Evolutionary conservation across 495 filamentous ascomycete species (phyloP).

Genomic region (Sordaria brevicollis): DNA sequence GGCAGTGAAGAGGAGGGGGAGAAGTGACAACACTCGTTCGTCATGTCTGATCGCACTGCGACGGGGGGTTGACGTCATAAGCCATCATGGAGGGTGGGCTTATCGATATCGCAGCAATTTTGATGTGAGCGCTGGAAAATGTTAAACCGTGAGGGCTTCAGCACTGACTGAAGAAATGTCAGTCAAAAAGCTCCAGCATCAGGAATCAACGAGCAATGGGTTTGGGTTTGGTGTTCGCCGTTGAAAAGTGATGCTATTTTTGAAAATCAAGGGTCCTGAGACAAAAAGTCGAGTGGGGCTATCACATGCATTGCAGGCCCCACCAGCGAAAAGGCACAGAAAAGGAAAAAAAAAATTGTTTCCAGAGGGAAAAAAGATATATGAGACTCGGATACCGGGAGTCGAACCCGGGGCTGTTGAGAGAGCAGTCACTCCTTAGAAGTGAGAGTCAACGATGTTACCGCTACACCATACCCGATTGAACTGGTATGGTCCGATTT

Average conservation of each 20-base stretch:
- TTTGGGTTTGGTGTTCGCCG: neutral
- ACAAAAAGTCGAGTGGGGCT: neutral
- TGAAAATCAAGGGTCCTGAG: neutral
- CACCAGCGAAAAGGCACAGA: too few species aligned
- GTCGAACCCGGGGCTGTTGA: neutral
- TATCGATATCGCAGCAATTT: neutral
- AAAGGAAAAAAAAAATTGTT: neutral
- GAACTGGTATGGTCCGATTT: neutral
- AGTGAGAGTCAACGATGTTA: neutral
- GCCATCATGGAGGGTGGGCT: neutral
- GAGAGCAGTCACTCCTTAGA: neutral
- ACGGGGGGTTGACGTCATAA: neutral
- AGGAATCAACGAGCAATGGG: neutral
- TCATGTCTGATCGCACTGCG: neutral
- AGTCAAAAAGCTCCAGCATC: neutral
- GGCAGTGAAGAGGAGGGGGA: neutral
- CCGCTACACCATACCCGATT: neutral
- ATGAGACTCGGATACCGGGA: neutral
- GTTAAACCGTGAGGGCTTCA: too few species aligned
- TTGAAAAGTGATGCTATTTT: neutral
- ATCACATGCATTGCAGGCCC: neutral
- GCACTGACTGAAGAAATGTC: too few species aligned
- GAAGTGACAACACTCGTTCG: neutral
- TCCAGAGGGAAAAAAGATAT: neutral
- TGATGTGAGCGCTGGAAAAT: too few species aligned